Base-by-base conservation (phyloP, 768 basidiomycete species). In the Mrakia frigida region DNA sequence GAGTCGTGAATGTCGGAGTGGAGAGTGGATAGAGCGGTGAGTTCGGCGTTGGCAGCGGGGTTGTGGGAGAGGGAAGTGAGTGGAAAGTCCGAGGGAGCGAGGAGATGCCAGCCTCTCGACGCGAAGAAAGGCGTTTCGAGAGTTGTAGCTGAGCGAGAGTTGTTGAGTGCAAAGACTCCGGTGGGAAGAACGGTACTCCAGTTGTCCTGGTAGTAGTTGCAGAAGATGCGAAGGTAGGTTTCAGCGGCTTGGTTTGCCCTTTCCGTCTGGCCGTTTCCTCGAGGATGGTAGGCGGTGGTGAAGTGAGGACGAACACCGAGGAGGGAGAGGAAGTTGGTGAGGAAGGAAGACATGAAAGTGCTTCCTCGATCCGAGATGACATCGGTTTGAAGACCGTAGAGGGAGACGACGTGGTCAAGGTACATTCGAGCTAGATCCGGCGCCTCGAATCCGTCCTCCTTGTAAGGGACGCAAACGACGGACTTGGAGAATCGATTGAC, bases 201-300 rank as follows among this genome's bases (percentile, higher is more conserved):
- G 52, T 77, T 67, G 46, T 85, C 81, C 52, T 85, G 83, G 9
- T 81, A 77, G 68, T 83, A 80, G 69, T 83, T 82, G 52, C 79
- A 68, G 78, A 82, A 86, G 0, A 82, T 67, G 0, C 84, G 79
- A 0, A 87, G 83, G 76, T 84, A 85, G 18, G 82, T 82, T 74
- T 87, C 85, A 0, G 87, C 37, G 6, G 83, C 80, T 74, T 86
- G 85, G 74, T 87, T 86, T n/a, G n/a, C n/a, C n/a, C n/a, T n/a
- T n/a, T n/a, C n/a, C n/a, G n/a, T n/a, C n/a, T n/a, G n/a, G n/a
- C n/a, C n/a, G n/a, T n/a, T n/a, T n/a, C n/a, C n/a, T n/a, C n/a
- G n/a, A n/a, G n/a, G n/a, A n/a, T n/a, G n/a, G n/a, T n/a, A n/a
- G n/a, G n/a, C n/a, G n/a, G n/a, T n/a, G n/a, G n/a, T n/a, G n/a